A percentile compares a stretch with the other conserved stretches of the same genome.
phyloP scores from a whole-genome alignment of 768 basidiomycete species.

The Hydnomerulius pinastri region DNA sequence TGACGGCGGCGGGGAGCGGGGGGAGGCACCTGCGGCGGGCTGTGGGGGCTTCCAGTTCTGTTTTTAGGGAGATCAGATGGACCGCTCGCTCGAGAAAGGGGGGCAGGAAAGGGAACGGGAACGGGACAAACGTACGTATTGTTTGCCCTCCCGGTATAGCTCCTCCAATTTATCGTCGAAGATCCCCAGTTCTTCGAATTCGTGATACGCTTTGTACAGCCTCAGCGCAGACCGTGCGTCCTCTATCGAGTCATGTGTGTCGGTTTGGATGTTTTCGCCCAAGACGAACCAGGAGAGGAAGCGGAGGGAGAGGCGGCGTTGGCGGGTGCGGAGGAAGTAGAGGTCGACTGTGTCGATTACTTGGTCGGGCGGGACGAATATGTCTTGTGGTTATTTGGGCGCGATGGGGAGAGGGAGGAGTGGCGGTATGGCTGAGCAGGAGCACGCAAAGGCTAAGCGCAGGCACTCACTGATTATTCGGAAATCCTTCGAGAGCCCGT shows the following conservation, averaged over 20 bases:
- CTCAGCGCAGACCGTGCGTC: conserved; percentile 86
- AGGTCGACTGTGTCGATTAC: conserved; percentile 97
- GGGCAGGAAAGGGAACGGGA: too few species aligned
- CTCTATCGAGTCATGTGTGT: conserved; percentile 98
- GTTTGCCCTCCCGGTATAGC: conserved; percentile 74
- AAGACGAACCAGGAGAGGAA: conserved; percentile 96
- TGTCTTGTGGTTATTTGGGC: conserved; percentile 53
- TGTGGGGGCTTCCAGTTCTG: conserved; percentile 63
- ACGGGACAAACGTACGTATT: conserved; percentile 53
- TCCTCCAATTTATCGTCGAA: conserved; percentile 91
- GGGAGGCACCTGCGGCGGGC: conserved; percentile 6
- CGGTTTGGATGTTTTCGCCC: conserved; percentile 87
- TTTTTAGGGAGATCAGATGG: conserved; percentile 1
- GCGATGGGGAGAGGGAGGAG: background rate
- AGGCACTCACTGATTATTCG: conserved; percentile 87
- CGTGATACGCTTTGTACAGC: conserved; percentile 79
- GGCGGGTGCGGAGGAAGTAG: conserved; percentile 81
- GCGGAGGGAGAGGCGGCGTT: conserved; percentile 86
- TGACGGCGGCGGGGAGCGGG: background rate
- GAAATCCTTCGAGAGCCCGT: conserved; percentile 97
- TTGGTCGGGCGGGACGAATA: conserved; percentile 92
- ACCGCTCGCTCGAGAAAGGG: background rate
- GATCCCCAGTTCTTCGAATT: conserved; percentile 69
- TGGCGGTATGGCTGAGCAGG: background rate
- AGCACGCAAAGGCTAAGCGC: background rate